phyloP scores from a whole-genome alignment of 768 basidiomycete genomes.

The Pulveroboletus sp. region DNA sequence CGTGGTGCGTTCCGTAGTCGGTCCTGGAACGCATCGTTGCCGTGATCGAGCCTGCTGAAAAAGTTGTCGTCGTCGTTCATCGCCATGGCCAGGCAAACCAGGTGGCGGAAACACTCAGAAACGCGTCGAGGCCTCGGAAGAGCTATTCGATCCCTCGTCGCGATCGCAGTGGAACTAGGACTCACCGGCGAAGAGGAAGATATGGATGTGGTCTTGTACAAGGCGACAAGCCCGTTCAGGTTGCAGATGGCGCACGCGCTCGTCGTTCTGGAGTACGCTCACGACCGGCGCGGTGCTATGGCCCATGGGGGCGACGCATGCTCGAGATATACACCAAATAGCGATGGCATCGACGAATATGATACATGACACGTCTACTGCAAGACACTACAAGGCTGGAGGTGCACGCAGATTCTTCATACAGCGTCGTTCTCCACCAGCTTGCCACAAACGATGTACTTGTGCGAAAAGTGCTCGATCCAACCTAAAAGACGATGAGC shows the following conservation, averaged over 20 bases:
- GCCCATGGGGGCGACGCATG: too few relatives aligned
- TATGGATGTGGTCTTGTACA: background rate
- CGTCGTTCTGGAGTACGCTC: too few relatives aligned
- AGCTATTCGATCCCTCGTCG: background rate
- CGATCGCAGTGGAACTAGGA: background rate
- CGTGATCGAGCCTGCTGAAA: conserved; percentile 23
- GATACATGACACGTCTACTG: conserved; percentile 7
- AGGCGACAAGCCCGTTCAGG: background rate
- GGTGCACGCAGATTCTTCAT: conserved; percentile 3
- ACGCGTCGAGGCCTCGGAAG: background rate
- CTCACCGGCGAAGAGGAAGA: background rate
- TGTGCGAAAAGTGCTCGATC: conserved; percentile 91
- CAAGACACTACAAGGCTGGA: background rate
- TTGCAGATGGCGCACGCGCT: too few relatives aligned
- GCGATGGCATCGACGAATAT: conserved; percentile 7
- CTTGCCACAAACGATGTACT: conserved; percentile 87
- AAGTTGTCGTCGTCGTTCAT: conserved; percentile 28
- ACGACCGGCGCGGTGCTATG: too few relatives aligned
- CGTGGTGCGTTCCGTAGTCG: conserved; percentile 35
- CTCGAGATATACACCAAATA: background rate
- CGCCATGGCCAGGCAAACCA: background rate
- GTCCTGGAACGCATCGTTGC: conserved; percentile 26
- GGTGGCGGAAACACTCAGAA: background rate
- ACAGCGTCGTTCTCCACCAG: conserved; percentile 74
- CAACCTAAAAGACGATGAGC: conserved; percentile 49